Evolutionary conservation across 2,329 filamentous ascomycete species (phyloP).

Genomic region (Neonectria sp.): DNA sequence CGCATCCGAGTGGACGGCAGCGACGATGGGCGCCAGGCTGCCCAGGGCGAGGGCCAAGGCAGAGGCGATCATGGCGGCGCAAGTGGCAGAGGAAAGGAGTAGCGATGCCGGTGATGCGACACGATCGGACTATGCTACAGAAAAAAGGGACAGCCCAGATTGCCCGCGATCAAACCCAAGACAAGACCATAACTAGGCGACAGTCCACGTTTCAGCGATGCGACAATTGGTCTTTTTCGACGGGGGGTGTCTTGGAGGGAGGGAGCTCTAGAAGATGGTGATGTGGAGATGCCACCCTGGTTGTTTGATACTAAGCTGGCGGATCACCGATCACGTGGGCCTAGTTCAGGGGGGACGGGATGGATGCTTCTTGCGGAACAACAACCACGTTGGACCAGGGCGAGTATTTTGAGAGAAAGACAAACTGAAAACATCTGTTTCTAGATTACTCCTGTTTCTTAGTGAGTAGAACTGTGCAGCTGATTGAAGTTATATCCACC

Average conservation of each 20-base stretch:
- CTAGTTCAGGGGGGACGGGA: conserved; percentile 26
- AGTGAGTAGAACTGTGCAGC: not conserved
- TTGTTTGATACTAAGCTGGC: conserved; percentile 16
- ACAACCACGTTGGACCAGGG: conserved; percentile 14
- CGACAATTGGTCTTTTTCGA: conserved; percentile 10
- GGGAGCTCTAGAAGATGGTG: conserved; percentile 7
- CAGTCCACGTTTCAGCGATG: conserved; percentile 23
- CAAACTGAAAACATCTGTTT: too few species aligned
- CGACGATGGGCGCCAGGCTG: conserved; percentile 47
- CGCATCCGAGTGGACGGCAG: conserved; percentile 56
- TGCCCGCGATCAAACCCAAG: conserved; percentile 34
- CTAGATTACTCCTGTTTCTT: not conserved
- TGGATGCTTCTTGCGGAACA: not conserved
- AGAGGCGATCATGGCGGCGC: conserved; percentile 37
- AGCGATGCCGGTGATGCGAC: conserved; percentile 4
- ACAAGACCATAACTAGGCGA: conserved; percentile 35
- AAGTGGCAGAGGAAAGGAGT: not conserved
- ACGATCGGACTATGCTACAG: conserved; percentile 21
- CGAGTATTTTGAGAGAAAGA: not conserved
- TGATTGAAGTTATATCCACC: not conserved
- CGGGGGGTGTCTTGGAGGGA: conserved; percentile 2
- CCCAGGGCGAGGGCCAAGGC: conserved; percentile 39
- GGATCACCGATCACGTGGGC: conserved; percentile 47
- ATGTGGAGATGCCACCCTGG: conserved; percentile 48
- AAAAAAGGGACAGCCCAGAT: conserved; percentile 24